Evolutionary conservation across 805 yeast species (phyloP).

Genomic region (Pichia paraexigua): DNA sequence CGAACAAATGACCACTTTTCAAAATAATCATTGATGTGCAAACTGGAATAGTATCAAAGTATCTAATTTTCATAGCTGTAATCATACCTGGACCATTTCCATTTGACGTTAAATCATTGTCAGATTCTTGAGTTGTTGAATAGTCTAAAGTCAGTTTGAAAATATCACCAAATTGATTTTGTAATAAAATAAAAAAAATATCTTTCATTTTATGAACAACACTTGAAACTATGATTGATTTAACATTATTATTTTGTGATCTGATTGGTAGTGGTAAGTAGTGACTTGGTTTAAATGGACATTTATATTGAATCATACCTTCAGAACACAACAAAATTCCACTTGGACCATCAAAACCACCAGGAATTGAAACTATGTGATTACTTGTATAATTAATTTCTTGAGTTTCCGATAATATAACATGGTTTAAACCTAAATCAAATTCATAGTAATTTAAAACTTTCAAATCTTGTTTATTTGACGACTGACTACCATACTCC

Average conservation of each 20-base stretch:
- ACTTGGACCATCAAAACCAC: slow-evolving; percentile 58
- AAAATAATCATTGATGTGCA: slow-evolving; percentile 51
- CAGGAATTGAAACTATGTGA: slow-evolving; percentile 61
- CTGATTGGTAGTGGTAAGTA: slow-evolving; percentile 52
- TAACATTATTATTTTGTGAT: background rate
- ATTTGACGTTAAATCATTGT: slow-evolving; percentile 14
- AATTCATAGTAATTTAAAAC: slow-evolving; percentile 64
- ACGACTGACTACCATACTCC: slow-evolving; percentile 34
- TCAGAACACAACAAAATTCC: slow-evolving; percentile 63
- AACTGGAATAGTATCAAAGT: slow-evolving; percentile 70
- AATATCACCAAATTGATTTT: slow-evolving; percentile 64
- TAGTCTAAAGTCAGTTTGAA: slow-evolving; percentile 55
- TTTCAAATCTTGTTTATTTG: slow-evolving; percentile 12
- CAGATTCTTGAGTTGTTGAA: slow-evolving; percentile 33
- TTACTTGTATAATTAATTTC: slow-evolving; percentile 36
- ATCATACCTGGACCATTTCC: slow-evolving; percentile 26
- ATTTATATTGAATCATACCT: slow-evolving; percentile 45
- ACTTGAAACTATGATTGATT: slow-evolving; percentile 40
- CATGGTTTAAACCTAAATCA: slow-evolving; percentile 79
- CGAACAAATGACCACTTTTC: slow-evolving; percentile 69
- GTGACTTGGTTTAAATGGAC: slow-evolving; percentile 27
- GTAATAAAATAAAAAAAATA: slow-evolving; percentile 61
- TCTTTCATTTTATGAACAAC: slow-evolving; percentile 59
- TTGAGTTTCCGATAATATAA: slow-evolving; percentile 45
- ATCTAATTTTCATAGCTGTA: slow-evolving; percentile 42